Base-by-base conservation (phyloP, 2,329 filamentous ascomycete genomes). In the Botrytis fragariae region DNA sequence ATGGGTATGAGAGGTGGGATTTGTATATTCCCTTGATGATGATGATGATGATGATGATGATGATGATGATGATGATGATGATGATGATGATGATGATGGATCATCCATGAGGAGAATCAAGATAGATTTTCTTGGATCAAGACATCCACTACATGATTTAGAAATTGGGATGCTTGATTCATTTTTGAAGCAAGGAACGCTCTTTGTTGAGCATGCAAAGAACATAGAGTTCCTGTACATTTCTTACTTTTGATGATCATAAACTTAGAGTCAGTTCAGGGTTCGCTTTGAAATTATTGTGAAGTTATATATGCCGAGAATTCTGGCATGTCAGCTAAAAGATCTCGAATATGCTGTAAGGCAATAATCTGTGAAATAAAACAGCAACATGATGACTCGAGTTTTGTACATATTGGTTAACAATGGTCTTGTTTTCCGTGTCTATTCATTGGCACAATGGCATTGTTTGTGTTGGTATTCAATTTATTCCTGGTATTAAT, bases 361-460 rank as follows among this genome's bases (percentile, higher is more conserved):
- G 6, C 6, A 39, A 22, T 0, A 9, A n/a, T 39, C 9, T 35
- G 25, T n/a, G 0, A 7, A 39, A 39, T 1, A 9, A n/a, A n/a
- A 18, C 12, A 39, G 35, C 7, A 9, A n/a, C 9, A 37, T 14
- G 39, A 16, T 3, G 6, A 61, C 22, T n/a, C 5, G 7, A 4
- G 3, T 39, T n/a, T 61, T 61, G 1, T n/a, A 4, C 7, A 16
- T n/a, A 16, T 61, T 4, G 32, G 12, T 16, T 16, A 2, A 39
- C 4, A 61, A 61, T 39, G 20, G 20, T 10, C 4, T 14, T 37
- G 32, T 60, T 60, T 10, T 18, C 35, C 16, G 6, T 61, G 3
- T n/a, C 3, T 3, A 16, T 61, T 39, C 20, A 18, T 16, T 61
- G 57, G 57, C 8, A 39, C 1, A 16, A 61, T 39, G 3, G 2